Conservation (phyloP, 164 flowering plant species). For the Malania oleifera region DNA sequence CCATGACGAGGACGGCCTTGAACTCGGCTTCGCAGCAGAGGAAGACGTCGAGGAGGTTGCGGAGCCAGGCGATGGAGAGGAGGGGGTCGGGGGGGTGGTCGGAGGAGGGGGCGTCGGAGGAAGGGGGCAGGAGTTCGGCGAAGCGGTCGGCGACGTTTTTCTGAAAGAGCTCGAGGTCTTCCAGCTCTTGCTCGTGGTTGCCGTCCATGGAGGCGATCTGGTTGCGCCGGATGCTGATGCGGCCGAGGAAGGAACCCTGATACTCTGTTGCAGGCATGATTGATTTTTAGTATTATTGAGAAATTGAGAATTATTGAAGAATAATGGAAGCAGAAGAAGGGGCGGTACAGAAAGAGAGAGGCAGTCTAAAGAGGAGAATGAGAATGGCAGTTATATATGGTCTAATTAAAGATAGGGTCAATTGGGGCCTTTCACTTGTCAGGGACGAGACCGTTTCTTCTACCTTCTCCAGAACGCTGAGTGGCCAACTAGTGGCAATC, state of each 20-base stretch:
- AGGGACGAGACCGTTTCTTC: slow-evolving; percentile 34
- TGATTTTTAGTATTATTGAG: slow-evolving; percentile 8
- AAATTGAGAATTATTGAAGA: too few relatives aligned
- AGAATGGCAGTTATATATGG: slow-evolving; percentile 13
- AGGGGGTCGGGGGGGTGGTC: slow-evolving; percentile 12
- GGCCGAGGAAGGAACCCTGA: slow-evolving; percentile 64
- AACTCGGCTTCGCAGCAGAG: slow-evolving; percentile 79
- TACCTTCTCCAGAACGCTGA: slow-evolving; percentile 15
- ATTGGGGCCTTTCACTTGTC: too few relatives aligned
- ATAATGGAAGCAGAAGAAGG: not conserved
- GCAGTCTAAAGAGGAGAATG: not conserved
- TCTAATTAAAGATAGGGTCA: slow-evolving; percentile 4
- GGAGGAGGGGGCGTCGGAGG: slow-evolving; percentile 10
- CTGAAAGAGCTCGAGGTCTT: slow-evolving; percentile 70
- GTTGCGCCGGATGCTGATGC: slow-evolving; percentile 81
- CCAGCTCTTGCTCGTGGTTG: slow-evolving; percentile 56
- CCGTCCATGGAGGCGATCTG: slow-evolving; percentile 56
- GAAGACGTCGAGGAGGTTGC: slow-evolving; percentile 60
- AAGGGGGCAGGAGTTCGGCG: slow-evolving; percentile 27
- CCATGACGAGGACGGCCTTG: slow-evolving; percentile 54
- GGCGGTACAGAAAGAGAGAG: slow-evolving; percentile 6
- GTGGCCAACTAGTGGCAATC: too few relatives aligned
- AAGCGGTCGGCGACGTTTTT: slow-evolving; percentile 62
- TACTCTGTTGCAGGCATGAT: slow-evolving; percentile 56
- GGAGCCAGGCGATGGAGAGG: slow-evolving; percentile 64